These are phyloP conservation scores for Pseudocercospora eumusae DNA, from an alignment of 2,329 filamentous ascomycete genomes.

Conservation along the genomic window DNA sequence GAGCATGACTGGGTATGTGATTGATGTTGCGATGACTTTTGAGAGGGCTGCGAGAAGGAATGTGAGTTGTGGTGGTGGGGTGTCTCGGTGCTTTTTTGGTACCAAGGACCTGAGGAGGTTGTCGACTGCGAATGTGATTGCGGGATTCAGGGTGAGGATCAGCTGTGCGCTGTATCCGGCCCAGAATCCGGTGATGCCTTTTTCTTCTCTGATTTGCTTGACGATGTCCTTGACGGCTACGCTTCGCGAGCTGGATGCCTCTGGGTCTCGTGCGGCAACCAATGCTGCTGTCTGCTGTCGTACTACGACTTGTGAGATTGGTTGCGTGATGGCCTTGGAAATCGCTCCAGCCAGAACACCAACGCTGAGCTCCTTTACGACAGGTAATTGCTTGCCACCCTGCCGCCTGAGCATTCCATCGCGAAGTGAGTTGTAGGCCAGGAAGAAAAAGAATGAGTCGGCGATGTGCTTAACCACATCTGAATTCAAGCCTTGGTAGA, in stretches of 20 bases:
- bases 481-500: constrained; percentile 57
- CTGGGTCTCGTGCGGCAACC: constrained; percentile 45
- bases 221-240: constrained; percentile 57
- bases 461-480: constrained; percentile 53
- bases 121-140: constrained; percentile 82
- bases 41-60: constrained; percentile 73
- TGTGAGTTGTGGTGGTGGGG: constrained; percentile 57
- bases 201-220: constrained; percentile 64
- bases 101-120: constrained; percentile 67
- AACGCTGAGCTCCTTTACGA: constrained; percentile 71
- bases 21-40: constrained; percentile 72
- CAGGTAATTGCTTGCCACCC: constrained; percentile 52
- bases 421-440: constrained; percentile 68
- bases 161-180: constrained; percentile 81
- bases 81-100: constrained; percentile 53
- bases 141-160: constrained; percentile 80
- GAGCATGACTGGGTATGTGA: constrained; percentile 84
- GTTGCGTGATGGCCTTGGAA: constrained; percentile 74
- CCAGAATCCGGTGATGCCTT: constrained; percentile 78
- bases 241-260: constrained; percentile 38
- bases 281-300: constrained; percentile 72
- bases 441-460: constrained; percentile 84
- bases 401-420: constrained; percentile 46
- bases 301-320: constrained; percentile 78
- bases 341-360: constrained; percentile 74